These are phyloP conservation scores for Russula brevipes DNA, from an alignment of 768 basidiomycete genomes.

Conservation along the genomic window DNA sequence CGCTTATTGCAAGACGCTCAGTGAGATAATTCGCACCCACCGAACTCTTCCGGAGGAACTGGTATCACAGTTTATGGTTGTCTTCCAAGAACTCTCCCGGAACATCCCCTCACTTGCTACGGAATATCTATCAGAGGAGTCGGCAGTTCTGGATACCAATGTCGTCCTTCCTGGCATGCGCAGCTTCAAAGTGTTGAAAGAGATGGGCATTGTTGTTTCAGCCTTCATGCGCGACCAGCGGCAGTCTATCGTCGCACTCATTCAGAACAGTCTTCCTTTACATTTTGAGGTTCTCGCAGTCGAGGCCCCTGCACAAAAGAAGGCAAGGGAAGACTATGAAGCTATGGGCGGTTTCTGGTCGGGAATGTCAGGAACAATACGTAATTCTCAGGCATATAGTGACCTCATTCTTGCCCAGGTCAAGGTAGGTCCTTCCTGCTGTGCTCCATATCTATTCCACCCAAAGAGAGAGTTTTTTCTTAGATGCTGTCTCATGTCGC, in stretches of 20 bases:
- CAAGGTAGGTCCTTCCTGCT: conserved; percentile 51
- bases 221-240: conserved; percentile 83
- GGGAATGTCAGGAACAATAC: conserved; percentile 72
- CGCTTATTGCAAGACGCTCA: conserved; percentile 83
- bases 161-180: conserved; percentile 62
- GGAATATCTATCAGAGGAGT: conserved; percentile 69
- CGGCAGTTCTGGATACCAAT: conserved; percentile 49
- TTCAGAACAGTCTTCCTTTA: conserved; percentile 67
- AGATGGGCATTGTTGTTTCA: conserved; percentile 89
- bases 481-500: conserved; percentile 91
- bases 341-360: conserved; percentile 80
- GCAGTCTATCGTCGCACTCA: conserved; percentile 53
- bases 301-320: conserved; percentile 76
- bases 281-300: conserved; percentile 74
- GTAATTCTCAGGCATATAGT: conserved; percentile 65
- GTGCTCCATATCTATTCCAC: neutral
- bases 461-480: neutral
- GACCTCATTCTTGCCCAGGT: conserved; percentile 88
- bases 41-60: conserved; percentile 66
- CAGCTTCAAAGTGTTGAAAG: conserved; percentile 91
- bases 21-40: conserved; percentile 80
- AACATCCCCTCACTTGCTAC: conserved; percentile 70
- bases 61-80: conserved; percentile 70
- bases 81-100: conserved; percentile 72
- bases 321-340: conserved; percentile 71